These are phyloP conservation scores for Syzygium oleosum DNA, from an alignment of 345 rosid genomes.

Conservation along the genomic window DNA sequence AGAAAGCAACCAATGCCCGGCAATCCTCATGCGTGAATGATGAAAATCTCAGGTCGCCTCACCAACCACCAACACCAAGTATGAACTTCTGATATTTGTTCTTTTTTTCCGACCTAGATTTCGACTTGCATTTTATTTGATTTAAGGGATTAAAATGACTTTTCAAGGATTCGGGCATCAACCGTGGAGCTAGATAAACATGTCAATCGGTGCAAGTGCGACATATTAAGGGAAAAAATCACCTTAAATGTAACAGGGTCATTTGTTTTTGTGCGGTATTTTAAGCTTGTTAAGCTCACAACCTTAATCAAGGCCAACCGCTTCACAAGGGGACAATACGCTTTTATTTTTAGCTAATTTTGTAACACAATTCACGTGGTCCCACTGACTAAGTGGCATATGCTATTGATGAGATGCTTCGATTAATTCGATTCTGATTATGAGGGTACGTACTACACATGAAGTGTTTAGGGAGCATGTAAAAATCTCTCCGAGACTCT, in stretches of 20 bases:
- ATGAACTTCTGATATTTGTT: not conserved
- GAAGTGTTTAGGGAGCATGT: not conserved
- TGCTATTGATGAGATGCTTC: not conserved
- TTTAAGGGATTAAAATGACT: not conserved
- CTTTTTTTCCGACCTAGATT: not conserved
- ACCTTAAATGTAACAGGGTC: not conserved
- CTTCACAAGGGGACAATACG: not conserved
- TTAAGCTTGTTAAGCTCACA: not conserved
- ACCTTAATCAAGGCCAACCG: not conserved
- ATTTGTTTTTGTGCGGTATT: too few relatives aligned
- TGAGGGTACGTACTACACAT: not conserved
- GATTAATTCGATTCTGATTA: not conserved
- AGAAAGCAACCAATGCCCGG: not conserved
- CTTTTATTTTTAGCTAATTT: not conserved
- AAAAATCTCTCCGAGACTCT: not conserved
- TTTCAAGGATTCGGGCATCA: not conserved
- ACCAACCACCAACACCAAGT: not conserved
- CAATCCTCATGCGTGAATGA: not conserved
- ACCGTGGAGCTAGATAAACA: not conserved
- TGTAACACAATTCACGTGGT: too few relatives aligned
- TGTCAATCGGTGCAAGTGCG: not conserved
- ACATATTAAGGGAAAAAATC: not conserved
- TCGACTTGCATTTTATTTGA: not conserved
- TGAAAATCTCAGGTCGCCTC: not conserved
- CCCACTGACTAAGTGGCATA: not conserved